A percentile compares a stretch with the other conserved stretches of the same genome.
Conservation (phyloP, 2,329 filamentous ascomycete species). For the Sporothrix pseudoabietina region DNA sequence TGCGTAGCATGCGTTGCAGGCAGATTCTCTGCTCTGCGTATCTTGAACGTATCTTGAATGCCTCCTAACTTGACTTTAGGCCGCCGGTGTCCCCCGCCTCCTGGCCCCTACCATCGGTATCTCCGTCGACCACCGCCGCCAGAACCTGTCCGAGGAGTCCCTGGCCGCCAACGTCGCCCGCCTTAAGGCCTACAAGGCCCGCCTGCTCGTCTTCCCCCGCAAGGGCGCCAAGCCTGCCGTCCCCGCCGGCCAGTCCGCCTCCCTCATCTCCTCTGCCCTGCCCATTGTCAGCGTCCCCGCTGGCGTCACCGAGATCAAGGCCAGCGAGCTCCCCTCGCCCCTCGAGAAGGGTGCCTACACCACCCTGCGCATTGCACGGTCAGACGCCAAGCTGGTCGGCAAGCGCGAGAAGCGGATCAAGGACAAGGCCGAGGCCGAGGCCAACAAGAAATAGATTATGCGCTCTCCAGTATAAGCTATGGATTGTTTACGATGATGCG, state of each 20-base stretch:
- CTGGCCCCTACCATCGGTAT: conserved; percentile 96
- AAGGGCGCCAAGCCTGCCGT: conserved; percentile 92
- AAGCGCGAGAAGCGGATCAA: conserved; percentile 89
- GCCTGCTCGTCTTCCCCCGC: conserved; percentile 96
- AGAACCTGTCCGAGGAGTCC: conserved; percentile 95
- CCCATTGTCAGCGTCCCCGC: conserved; percentile 71
- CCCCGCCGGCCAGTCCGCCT: conserved; percentile 73
- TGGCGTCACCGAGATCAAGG: conserved; percentile 74
- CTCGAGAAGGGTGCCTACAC: conserved; percentile 81
- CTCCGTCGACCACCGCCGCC: conserved; percentile 91
- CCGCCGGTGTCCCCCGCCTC: conserved; percentile 92
- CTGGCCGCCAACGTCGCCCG: conserved; percentile 94
- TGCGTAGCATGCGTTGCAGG: not conserved
- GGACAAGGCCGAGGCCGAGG: conserved; percentile 82
- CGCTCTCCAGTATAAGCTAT: not conserved
- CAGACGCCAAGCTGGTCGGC: conserved; percentile 79
- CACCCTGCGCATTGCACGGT: conserved; percentile 80
- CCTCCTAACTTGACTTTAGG: conserved; percentile 54
- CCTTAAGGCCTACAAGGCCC: conserved; percentile 95
- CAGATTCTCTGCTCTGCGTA: not conserved
- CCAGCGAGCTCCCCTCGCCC: conserved; percentile 74
- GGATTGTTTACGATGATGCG: not conserved
- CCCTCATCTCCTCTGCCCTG: conserved; percentile 61
- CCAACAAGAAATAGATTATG: conserved; percentile 77
- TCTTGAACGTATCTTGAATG: too few relatives aligned